These are phyloP conservation scores for Rosa hybrid DNA, from an alignment of 331 rosid species.

Conservation along the genomic window DNA sequence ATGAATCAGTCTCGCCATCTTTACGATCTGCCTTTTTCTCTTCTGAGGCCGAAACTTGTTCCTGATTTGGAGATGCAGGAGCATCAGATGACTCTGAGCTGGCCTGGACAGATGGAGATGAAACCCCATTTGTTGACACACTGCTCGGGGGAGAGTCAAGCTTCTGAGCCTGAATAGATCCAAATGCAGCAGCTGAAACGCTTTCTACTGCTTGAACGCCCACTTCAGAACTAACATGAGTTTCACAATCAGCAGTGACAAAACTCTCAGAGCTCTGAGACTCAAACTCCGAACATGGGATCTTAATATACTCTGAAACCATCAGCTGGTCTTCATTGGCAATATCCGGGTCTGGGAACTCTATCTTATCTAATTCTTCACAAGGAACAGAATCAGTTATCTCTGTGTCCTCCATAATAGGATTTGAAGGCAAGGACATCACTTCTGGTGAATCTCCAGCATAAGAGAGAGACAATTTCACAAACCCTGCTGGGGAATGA, in stretches of 20 bases:
- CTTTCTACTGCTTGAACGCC: slow-evolving; percentile 56
- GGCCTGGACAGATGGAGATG: slow-evolving; percentile 51
- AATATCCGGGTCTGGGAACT: slow-evolving; percentile 90
- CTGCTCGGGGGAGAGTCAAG: slow-evolving; percentile 80
- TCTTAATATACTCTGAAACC: slow-evolving; percentile 83
- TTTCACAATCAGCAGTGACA: slow-evolving; percentile 54
- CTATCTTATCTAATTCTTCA: slow-evolving; percentile 85
- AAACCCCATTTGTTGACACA: slow-evolving; percentile 61
- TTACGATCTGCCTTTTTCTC: slow-evolving; percentile 50
- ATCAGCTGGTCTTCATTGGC: slow-evolving; percentile 83
- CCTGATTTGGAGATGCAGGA: slow-evolving; percentile 36
- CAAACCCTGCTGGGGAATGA: slow-evolving; percentile 94
- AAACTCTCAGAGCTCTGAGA: slow-evolving; percentile 65
- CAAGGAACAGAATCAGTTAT: slow-evolving; percentile 44
- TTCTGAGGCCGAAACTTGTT: slow-evolving; percentile 44
- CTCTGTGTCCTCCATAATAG: slow-evolving; percentile 42
- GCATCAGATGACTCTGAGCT: slow-evolving; percentile 63
- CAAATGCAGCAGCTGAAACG: slow-evolving; percentile 53
- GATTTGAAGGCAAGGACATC: slow-evolving; percentile 42
- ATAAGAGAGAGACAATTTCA: slow-evolving; percentile 68
- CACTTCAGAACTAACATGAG: slow-evolving; percentile 43
- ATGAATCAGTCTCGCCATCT: slow-evolving; percentile 68
- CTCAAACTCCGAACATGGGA: slow-evolving; percentile 60
- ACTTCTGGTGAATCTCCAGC: slow-evolving; percentile 80
- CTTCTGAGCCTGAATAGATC: slow-evolving; percentile 55